phyloP scores from a whole-genome alignment of 2,329 filamentous ascomycete genomes.

The Aspergillus melleus region DNA sequence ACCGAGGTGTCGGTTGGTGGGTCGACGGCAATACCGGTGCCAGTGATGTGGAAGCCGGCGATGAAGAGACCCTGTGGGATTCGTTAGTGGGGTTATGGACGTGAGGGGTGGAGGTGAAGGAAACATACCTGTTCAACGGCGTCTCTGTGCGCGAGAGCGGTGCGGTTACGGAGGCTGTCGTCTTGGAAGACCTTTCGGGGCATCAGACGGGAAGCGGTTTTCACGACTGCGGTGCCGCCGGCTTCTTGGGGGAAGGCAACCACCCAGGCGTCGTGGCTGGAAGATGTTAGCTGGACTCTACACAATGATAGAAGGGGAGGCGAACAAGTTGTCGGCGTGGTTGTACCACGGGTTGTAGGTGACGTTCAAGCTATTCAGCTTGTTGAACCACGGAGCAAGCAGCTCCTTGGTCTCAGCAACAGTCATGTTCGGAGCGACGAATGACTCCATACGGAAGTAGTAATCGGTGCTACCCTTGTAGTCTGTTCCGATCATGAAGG shows the following conservation, averaged over 20 bases:
- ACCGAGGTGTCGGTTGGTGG: constrained; percentile 18
- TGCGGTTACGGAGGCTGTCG: background rate
- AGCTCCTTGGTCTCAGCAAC: constrained; percentile 19
- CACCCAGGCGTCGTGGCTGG: background rate
- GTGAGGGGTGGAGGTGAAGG: no score
- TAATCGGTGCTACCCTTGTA: constrained; percentile 21
- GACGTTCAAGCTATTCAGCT: background rate
- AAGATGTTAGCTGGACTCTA: no score
- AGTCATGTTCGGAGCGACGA: constrained; percentile 24
- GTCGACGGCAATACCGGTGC: constrained; percentile 18
- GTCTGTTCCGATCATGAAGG: constrained; percentile 13
- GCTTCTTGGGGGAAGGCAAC: background rate
- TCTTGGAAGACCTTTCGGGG: background rate
- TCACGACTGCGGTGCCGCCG: background rate
- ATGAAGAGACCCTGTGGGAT: constrained; percentile 19
- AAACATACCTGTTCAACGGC: background rate
- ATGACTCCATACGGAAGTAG: constrained; percentile 27
- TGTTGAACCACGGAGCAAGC: constrained; percentile 20
- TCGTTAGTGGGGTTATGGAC: background rate
- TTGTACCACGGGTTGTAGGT: background rate
- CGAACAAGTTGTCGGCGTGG: background rate
- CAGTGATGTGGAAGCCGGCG: constrained; percentile 23
- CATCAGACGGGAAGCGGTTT: background rate
- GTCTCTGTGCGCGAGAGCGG: background rate
- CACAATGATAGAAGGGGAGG: background rate